Conservation (phyloP, 805 yeast genomes). For the Kregervanrija pseudodelftensis region DNA sequence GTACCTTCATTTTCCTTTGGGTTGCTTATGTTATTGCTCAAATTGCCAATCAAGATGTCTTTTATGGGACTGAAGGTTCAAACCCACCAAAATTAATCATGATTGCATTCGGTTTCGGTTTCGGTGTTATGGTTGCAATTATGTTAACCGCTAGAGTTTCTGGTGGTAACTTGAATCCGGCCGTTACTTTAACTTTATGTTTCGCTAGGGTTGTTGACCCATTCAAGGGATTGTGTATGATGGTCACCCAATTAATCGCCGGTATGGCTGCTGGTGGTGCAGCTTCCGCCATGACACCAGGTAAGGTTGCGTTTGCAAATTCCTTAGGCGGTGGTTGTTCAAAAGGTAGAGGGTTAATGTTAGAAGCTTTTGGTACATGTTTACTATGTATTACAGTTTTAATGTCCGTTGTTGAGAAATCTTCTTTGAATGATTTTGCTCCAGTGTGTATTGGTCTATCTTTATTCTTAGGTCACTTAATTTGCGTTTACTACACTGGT, state of each 20-base stretch:
- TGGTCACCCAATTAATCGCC: constrained; percentile 65
- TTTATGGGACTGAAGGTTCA: constrained; percentile 25
- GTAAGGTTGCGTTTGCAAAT: constrained; percentile 64
- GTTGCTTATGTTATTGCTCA: constrained; percentile 78
- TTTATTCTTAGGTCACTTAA: constrained; percentile 73
- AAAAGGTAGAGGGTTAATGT: constrained; percentile 65
- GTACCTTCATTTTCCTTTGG: constrained; percentile 81
- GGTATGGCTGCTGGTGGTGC: constrained; percentile 94
- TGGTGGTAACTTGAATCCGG: constrained; percentile 89
- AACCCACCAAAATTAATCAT: constrained; percentile 62
- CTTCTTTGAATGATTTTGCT: constrained; percentile 67
- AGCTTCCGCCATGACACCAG: constrained; percentile 80
- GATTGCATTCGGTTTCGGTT: constrained; percentile 85
- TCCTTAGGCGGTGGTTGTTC: constrained; percentile 67
- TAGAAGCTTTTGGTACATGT: constrained; percentile 77
- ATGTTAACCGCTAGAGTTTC: constrained; percentile 66
- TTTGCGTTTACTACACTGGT: constrained; percentile 78
- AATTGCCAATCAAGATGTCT: constrained; percentile 50
- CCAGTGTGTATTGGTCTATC: constrained; percentile 81
- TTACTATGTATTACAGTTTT: constrained; percentile 69
- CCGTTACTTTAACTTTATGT: constrained; percentile 70
- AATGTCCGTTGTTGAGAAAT: constrained; percentile 79
- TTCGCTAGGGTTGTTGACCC: constrained; percentile 70
- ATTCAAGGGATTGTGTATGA: constrained; percentile 58
- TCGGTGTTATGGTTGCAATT: constrained; percentile 71